These are phyloP conservation scores for Auricularia heimuer DNA, from an alignment of 768 basidiomycete genomes.

Conservation along the genomic window DNA sequence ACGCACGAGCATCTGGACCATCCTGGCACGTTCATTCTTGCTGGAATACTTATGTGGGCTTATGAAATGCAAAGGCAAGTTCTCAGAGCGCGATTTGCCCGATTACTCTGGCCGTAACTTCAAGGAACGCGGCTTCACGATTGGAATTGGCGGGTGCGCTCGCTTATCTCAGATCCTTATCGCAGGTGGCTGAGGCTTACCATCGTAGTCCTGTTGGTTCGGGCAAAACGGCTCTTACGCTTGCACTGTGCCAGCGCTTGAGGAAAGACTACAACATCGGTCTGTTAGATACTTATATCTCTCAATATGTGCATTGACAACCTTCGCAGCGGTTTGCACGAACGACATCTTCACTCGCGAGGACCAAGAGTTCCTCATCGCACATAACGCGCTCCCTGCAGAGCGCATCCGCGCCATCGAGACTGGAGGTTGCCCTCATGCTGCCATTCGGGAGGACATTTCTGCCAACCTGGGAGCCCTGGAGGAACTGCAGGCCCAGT, in stretches of 20 bases:
- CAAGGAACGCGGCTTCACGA: constrained; percentile 86
- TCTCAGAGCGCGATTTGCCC: constrained; percentile 83
- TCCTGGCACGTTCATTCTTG: constrained; percentile 44
- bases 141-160: constrained; percentile 93
- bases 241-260: constrained; percentile 77
- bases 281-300: constrained; percentile 23
- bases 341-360: constrained; percentile 99
- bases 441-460: constrained; percentile 96
- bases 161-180: not conserved
- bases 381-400: constrained; percentile 76
- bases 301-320: not conserved
- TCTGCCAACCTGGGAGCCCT: constrained; percentile 94
- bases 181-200: not conserved
- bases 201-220: constrained; percentile 82
- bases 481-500: constrained; percentile 88
- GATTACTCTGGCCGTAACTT: constrained; percentile 80
- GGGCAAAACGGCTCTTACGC: constrained; percentile 90
- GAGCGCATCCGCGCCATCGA: constrained; percentile 91
- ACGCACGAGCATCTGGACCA: constrained; percentile 90
- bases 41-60: not conserved
- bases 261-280: constrained; percentile 87
- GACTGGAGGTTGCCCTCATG: constrained; percentile 96
- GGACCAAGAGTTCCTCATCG: constrained; percentile 95
- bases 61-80: constrained; percentile 55
- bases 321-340: constrained; percentile 74